These are phyloP conservation scores for Meyerozyma carpophila DNA, from an alignment of 1,139 yeast species.

Conservation along the genomic window DNA sequence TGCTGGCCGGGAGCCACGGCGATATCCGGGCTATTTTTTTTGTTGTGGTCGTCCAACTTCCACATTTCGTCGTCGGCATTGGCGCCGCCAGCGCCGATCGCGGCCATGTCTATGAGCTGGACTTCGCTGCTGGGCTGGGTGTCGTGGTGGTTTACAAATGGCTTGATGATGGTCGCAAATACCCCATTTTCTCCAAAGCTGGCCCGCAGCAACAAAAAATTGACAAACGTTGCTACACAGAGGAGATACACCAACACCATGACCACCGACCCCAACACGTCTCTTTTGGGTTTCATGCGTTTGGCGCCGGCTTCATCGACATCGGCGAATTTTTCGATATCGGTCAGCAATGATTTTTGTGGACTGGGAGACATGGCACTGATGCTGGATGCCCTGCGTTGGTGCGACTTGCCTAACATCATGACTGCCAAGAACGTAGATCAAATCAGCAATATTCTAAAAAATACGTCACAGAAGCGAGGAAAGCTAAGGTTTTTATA, in stretches of 20 bases:
- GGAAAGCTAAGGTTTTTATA: background rate
- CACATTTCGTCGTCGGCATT: conserved; percentile 6
- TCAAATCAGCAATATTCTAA: background rate
- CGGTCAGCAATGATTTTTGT: conserved; percentile 11
- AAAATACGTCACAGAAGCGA: background rate
- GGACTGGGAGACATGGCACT: conserved; percentile 1
- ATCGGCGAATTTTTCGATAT: conserved; percentile 11
- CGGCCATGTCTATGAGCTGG: background rate
- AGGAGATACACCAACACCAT: conserved; percentile 1
- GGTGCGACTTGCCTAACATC: conserved; percentile 1
- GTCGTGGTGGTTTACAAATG: background rate
- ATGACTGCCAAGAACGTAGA: background rate
- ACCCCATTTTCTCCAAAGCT: background rate
- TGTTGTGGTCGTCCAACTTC: conserved; percentile 5
- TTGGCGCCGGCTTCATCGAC: background rate
- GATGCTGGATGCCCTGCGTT: background rate
- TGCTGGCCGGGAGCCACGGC: conserved; percentile 1
- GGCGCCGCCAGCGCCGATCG: background rate
- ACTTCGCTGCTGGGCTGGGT: background rate
- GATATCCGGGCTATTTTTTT: conserved; percentile 1
- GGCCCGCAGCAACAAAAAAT: conserved; percentile 4
- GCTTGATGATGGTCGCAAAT: background rate
- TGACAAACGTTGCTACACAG: conserved; percentile 3
- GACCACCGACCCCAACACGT: background rate
- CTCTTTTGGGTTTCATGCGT: background rate